Evolutionary conservation across 768 basidiomycete genomes (phyloP), one percentile per base, ranked within the genome.

Genomic region (Rhodosporidiobolus odoratus): DNA sequence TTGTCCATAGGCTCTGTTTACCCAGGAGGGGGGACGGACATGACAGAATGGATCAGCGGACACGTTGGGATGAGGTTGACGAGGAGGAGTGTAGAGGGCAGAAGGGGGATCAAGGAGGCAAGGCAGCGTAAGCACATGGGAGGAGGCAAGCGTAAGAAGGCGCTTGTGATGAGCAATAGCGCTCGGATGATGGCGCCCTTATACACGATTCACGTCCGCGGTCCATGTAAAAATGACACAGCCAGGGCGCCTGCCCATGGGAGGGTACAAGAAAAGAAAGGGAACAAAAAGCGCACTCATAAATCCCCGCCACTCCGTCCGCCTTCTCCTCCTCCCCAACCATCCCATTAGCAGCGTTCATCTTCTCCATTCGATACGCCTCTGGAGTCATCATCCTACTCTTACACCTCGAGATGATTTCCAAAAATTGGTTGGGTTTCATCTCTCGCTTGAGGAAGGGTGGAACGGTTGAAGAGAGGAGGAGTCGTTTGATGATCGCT

Each of bases 401-500:
- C 77, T 87, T 86, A 21, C 83, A 87, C 73, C 86, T 86, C 8
- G 90, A 91, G 43, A 95, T 92, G 62, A 83, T 81, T 7, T 86
- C 85, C 21, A 84, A 78, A 1, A 86, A 83, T 0, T 79, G 81
- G 19, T 79, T 81, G 52, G 87, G 86, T 65, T 87, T 87, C 27
- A 89, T 58, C 6, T 77, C 76, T 9, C 67, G 43, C 34, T 37
- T 47, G 6, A 71, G 30, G 7, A 23, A 25, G 27, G n/a, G 54
- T 32, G 62, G 53, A 5, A 72, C 30, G 15, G 27, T 12, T 10
- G 27, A 8, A n/a, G 41, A 30, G 27, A 23, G 23, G 34, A 71
- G 23, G 47, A 69, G 52, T 34, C 68, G 63, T 58, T 77, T 73
- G 60, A 73, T 72, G 37, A 68, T 58, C n/a, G 72, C 65, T 21